phyloP scores from a whole-genome alignment of 768 basidiomycete genomes.

The Termitomyces sp. region DNA sequence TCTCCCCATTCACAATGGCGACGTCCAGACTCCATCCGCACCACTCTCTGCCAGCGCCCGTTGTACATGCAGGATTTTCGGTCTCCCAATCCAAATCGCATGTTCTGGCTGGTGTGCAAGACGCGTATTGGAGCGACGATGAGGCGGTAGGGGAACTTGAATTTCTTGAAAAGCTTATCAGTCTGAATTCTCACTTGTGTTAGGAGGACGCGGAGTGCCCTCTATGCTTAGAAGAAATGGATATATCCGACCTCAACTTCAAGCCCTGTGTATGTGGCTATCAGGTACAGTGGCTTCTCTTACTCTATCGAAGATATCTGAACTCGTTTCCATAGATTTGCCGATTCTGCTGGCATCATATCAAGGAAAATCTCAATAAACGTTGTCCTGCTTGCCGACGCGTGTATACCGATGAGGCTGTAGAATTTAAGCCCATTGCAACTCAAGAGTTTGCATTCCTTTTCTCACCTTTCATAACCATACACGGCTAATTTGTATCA shows the following conservation, averaged over 20 bases:
- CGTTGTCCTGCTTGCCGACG: constrained; percentile 95
- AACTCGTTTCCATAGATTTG: constrained; percentile 66
- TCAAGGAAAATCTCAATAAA: constrained; percentile 92
- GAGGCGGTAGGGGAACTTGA: constrained; percentile 54
- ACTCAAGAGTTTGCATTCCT: constrained; percentile 80
- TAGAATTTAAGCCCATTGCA: constrained; percentile 93
- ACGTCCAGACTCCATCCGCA: constrained; percentile 53
- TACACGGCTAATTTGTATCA: constrained; percentile 3
- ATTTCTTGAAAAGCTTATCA: constrained; percentile 5
- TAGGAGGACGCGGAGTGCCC: constrained; percentile 98
- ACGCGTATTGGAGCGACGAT: constrained; percentile 97
- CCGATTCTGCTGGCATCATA: constrained; percentile 99
- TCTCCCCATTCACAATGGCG: constrained; percentile 32
- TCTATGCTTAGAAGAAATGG: constrained; percentile 97
- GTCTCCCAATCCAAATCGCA: constrained; percentile 78
- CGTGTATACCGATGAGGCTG: constrained; percentile 85
- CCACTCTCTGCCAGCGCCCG: constrained; percentile 68
- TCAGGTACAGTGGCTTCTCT: constrained; percentile 54
- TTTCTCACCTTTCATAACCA: constrained; percentile 9
- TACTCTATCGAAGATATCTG: constrained; percentile 1
- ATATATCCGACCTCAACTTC: constrained; percentile 98
- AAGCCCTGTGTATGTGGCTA: constrained; percentile 99
- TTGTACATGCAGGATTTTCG: constrained; percentile 64
- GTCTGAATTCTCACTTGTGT: constrained; percentile 9
- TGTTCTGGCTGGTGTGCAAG: constrained; percentile 85